Evolutionary conservation across 2,329 filamentous ascomycete species (phyloP), one percentile per base, ranked within the genome.

Genomic region (Beauveria scarabaeidicola): DNA sequence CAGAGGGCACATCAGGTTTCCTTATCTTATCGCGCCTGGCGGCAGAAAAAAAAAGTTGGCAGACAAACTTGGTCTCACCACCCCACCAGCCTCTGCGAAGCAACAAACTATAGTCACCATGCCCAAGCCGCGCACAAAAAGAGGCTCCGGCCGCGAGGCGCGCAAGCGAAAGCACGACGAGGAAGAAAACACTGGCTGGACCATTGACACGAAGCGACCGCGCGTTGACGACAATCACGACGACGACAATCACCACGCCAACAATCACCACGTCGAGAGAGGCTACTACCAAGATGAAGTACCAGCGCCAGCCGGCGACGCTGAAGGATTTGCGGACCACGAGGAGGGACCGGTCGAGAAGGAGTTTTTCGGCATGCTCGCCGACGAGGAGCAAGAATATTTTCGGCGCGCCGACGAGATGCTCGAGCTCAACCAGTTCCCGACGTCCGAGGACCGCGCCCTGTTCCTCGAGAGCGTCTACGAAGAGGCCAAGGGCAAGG

Each of bases 361-460:
- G 66, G 86, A 90, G 60, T 99, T 96, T 77, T 97, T 95, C 68
- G 94, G 94, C 64, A 87, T 97, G 79, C 86, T 99, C 27, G 89
- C 91, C 67, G 88, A 95, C 58, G 85, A 95, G 65, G 94, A 99
- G 77, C 91, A 96, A 70, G 92, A 97, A 73, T 97, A 97, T 73
- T 99, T 97, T 74, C 88, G 90, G 65, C 85, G 86, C 52, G 91
- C 92, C 58, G 92, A 95, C 76, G 89, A 95, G 71, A 81, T 95
- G 75, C 85, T 99, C 61, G 92, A 96, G 72, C 75, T 90, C 65
- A 94, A 97, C 75, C 85, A 93, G 70, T 97, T 97, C 71, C 84
- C 83, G 44, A 85, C 86, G 43, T 72, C 84, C 56, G 90, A 96
- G 65, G 88, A 91, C 65, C 82, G 86, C 61, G 77, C 78, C 58